Percentiles rank a stretch among this genome's conserved stretches.
phyloP scores from a whole-genome alignment of 352 stramenopile genomes.

The Phytophthora rubi region DNA sequence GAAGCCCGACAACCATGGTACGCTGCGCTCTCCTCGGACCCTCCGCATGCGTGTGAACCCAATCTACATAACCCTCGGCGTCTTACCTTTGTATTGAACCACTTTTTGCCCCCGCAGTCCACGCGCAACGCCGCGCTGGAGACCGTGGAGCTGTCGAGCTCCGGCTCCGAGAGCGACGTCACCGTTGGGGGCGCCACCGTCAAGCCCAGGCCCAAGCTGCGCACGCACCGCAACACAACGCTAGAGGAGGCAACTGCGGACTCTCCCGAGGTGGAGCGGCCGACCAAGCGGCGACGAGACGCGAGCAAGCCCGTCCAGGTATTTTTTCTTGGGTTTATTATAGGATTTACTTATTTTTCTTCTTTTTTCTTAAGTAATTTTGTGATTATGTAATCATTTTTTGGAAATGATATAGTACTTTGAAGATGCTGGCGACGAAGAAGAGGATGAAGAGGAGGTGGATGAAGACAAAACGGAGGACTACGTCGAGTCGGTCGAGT shows the following conservation, averaged over 20 bases:
- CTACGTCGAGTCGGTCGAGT: constrained; percentile 9
- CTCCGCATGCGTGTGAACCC: background rate
- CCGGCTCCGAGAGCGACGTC: constrained; percentile 37
- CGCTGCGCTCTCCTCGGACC: background rate
- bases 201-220: constrained; percentile 49
- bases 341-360: constrained; percentile 5
- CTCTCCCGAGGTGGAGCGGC: constrained; percentile 24
- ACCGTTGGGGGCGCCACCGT: constrained; percentile 18
- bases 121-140: constrained; percentile 10
- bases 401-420: constrained; percentile 9
- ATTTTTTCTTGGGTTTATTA: constrained; percentile 21
- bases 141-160: constrained; percentile 34
- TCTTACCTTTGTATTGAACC: background rate
- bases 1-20: constrained; percentile 29
- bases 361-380: constrained; percentile 9
- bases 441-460: constrained; percentile 33
- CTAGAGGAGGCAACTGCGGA: constrained; percentile 19
- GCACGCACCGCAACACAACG: constrained; percentile 34
- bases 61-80: background rate
- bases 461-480: constrained; percentile 49
- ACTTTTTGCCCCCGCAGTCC: constrained; percentile 13
- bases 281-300: constrained; percentile 35
- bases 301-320: constrained; percentile 33
- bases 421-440: constrained; percentile 24
- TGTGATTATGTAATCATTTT: constrained; percentile 22